Evolutionary conservation across 2,329 filamentous ascomycete genomes (phyloP).

Genomic region (Fonsecaea nubica): DNA sequence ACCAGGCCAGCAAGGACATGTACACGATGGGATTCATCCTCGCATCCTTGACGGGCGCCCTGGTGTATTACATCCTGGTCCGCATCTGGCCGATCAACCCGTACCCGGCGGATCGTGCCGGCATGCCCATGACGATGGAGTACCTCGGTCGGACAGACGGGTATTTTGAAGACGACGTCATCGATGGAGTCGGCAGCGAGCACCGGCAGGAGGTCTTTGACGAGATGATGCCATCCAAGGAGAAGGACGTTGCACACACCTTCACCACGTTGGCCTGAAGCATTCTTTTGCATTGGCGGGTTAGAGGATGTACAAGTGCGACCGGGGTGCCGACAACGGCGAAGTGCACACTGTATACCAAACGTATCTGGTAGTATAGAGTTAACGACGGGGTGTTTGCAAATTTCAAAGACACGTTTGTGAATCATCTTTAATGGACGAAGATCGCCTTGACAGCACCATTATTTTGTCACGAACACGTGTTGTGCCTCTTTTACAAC

Average conservation of each 20-base stretch:
- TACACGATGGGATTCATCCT: conserved; percentile 40
- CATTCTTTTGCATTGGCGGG: background rate
- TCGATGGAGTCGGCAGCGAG: background rate
- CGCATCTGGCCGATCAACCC: conserved; percentile 15
- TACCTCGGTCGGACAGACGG: conserved; percentile 2
- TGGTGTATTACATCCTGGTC: conserved; percentile 36
- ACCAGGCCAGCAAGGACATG: conserved; percentile 36
- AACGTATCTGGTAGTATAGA: background rate
- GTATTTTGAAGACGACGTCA: conserved; percentile 10
- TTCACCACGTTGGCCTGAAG: background rate
- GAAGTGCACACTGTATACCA: background rate
- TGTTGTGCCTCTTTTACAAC: too few species aligned
- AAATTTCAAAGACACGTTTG: background rate
- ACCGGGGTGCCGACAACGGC: background rate
- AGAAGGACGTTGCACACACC: background rate
- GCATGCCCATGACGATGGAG: background rate
- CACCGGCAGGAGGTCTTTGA: background rate
- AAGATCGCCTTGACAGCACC: background rate
- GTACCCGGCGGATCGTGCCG: background rate
- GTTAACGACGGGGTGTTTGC: background rate
- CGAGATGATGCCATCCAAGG: background rate
- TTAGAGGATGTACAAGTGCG: background rate
- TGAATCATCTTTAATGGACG: background rate
- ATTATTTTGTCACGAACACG: too few species aligned
- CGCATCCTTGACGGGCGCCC: conserved; percentile 38